Base-by-base conservation (phyloP, 192 early-diverging fungal species). In the Backusella tarrabulga region DNA sequence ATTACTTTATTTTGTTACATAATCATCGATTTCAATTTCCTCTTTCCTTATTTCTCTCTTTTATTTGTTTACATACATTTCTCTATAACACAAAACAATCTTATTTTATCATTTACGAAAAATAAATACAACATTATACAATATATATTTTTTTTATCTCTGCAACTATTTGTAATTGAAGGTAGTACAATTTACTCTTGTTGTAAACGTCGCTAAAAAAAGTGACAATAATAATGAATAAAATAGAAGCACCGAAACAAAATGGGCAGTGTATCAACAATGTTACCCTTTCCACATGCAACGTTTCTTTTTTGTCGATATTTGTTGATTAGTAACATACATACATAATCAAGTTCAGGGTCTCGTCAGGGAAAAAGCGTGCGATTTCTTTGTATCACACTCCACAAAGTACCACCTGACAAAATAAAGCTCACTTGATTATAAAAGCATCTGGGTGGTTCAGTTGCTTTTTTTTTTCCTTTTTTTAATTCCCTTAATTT, bases 351-450 rank as follows among this genome's bases (percentile, higher is more conserved):
- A 35, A 70, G 36, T 70, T 70, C 68, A 70, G 68, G 68, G 68
- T 70, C 68, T 70, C 68, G 56, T 63, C 56, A 70, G 68, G 68
- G 68, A 70, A 70, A 70, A 68, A 41, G 19, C 68, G 35, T 70
- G 68, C 68, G 35, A 70, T 70, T 38, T 70, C 32, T 36, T 68
- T 68, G 67, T 68, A 35, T 36, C 15, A 35, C 67, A 6, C 23
- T 63, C 23, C 56, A 63, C 56, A 63, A 63, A 63, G 56, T 63
- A 63, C 56, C 56, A 63, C 56, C 56, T 63, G 56, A 63, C 56
- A 63, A 63, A 29, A 63, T 63, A 63, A 14, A 29, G 56, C 56
- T 63, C 56, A 63, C 56, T 63, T 63, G 56, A 63, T 63, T 63
- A 63, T 63, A 63, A 63, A 63, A 63, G 56, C 56, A 63, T 63